Conservation (phyloP, 306 rosid species). For the Crotalaria pallida region DNA sequence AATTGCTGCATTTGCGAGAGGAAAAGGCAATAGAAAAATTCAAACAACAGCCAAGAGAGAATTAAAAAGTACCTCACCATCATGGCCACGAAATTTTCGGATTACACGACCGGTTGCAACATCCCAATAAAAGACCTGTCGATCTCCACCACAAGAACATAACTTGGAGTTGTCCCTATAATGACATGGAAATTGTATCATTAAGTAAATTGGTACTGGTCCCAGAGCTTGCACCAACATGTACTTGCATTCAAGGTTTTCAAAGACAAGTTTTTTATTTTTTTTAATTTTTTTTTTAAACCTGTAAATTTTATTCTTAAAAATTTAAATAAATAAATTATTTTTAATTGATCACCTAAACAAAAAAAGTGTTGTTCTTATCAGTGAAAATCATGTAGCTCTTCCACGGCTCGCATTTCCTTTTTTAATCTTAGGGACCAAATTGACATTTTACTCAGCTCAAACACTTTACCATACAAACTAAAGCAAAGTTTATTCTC, state of each 20-base stretch:
- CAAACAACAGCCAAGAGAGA: not conserved
- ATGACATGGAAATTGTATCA: not conserved
- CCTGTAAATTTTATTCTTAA: too few species aligned
- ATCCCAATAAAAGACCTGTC: slow-evolving; percentile 87
- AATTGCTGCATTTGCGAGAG: not conserved
- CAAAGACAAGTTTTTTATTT: too few species aligned
- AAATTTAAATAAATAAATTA: too few species aligned
- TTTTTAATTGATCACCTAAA: too few species aligned
- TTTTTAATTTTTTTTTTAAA: too few species aligned
- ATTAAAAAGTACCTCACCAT: slow-evolving; percentile 54
- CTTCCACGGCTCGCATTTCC: too few species aligned
- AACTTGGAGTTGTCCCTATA: slow-evolving; percentile 79
- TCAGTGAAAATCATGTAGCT: too few species aligned
- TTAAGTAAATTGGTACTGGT: not conserved
- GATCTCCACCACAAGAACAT: slow-evolving; percentile 84
- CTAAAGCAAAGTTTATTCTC: not conserved
- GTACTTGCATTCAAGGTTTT: not conserved
- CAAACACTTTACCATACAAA: not conserved
- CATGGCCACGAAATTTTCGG: slow-evolving; percentile 87
- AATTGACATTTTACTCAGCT: too few species aligned
- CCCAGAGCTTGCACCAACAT: not conserved
- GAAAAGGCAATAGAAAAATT: not conserved
- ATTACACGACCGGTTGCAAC: slow-evolving; percentile 80
- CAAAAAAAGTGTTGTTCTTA: too few species aligned
- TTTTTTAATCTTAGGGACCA: too few species aligned